Percentiles rank a stretch among this genome's conserved stretches.
phyloP scores from a whole-genome alignment of 192 early-diverging fungal genomes.

The Coemansia sp. region DNA sequence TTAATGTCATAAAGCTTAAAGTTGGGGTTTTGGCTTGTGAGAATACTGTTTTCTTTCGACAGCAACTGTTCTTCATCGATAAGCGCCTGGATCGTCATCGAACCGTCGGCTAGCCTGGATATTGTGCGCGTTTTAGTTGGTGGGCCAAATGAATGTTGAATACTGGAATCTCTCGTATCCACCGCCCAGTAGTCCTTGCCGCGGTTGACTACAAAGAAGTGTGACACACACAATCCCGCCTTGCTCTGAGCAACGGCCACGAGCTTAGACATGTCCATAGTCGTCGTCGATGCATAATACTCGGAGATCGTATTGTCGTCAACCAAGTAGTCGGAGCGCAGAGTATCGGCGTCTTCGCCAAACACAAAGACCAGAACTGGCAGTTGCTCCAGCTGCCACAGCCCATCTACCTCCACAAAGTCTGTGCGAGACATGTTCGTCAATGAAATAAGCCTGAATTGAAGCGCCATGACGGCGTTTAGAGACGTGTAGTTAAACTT shows the following conservation, averaged over 20 bases:
- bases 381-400: neutral
- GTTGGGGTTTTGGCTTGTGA: neutral
- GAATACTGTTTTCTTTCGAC: neutral
- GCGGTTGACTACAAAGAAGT: neutral
- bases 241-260: neutral
- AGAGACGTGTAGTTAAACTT: conserved; percentile 5
- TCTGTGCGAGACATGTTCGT: neutral
- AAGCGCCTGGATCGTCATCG: neutral
- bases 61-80: neutral
- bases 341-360: neutral
- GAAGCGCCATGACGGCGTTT: conserved; percentile 1
- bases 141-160: neutral
- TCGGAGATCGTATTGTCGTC: conserved; percentile 1
- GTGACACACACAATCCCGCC: neutral
- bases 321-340: neutral
- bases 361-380: conserved; percentile 2
- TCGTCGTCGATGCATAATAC: neutral
- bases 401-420: neutral
- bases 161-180: neutral
- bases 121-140: neutral
- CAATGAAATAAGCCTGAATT: neutral
- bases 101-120: neutral
- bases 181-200: conserved; percentile 1
- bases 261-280: neutral
- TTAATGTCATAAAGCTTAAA: neutral